A percentile compares a stretch with the other conserved stretches of the same genome.
These are phyloP conservation scores for Leptodermis oblonga DNA, from an alignment of 257 asterid species.

Conservation along the genomic window DNA sequence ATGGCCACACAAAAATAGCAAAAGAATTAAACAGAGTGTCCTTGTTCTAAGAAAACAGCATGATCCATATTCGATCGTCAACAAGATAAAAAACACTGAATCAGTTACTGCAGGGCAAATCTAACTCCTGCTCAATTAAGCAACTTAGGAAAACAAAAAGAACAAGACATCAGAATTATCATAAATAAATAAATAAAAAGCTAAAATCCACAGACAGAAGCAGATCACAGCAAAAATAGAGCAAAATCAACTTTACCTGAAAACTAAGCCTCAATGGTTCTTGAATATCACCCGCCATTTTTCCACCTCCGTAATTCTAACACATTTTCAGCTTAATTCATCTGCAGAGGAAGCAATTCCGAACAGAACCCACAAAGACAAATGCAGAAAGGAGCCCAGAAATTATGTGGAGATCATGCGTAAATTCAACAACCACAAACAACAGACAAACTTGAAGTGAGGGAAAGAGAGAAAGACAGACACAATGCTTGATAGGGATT, in stretches of 20 bases:
- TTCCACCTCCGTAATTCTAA: constrained; percentile 24
- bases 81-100: neutral
- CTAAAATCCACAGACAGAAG: neutral
- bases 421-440: neutral
- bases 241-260: constrained; percentile 43
- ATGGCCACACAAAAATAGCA: constrained; percentile 2
- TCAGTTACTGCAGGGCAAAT: constrained; percentile 5
- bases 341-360: constrained; percentile 22
- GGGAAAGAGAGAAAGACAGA: neutral
- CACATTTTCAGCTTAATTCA: constrained; percentile 16
- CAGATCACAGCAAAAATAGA: constrained; percentile 8
- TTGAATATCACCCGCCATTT: constrained; percentile 73
- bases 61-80: constrained; percentile 2
- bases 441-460: neutral
- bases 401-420: neutral
- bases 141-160: neutral
- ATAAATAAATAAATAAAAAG: neutral
- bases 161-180: neutral
- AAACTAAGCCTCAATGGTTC: constrained; percentile 52
- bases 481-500: constrained; percentile 13
- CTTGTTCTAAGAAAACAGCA: neutral
- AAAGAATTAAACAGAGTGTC: neutral
- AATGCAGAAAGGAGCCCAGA: neutral
- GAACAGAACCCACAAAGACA: constrained; percentile 29
- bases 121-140: neutral